phyloP scores from a whole-genome alignment of 2,329 filamentous ascomycete species.

The Cladosporium halotolerans region DNA sequence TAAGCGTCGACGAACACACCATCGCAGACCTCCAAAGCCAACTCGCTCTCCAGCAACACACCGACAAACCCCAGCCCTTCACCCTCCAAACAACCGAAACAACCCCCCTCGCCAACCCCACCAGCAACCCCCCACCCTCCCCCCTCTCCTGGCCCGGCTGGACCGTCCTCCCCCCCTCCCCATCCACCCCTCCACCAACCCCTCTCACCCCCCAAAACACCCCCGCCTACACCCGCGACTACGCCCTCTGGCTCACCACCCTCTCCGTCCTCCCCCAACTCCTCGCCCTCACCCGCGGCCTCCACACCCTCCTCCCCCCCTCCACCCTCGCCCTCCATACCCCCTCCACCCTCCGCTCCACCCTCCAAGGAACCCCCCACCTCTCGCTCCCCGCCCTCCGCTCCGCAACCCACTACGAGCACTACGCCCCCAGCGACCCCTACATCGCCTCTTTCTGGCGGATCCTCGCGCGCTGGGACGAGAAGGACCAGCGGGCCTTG shows the following conservation, averaged over 20 bases:
- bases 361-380: slow-evolving; percentile 76
- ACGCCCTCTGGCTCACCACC: slow-evolving; percentile 75
- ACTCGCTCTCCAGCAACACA: neutral
- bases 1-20: slow-evolving; percentile 36
- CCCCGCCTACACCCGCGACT: slow-evolving; percentile 71
- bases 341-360: slow-evolving; percentile 62
- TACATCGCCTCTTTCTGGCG: slow-evolving; percentile 79
- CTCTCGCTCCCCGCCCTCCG: slow-evolving; percentile 73
- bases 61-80: neutral
- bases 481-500: slow-evolving; percentile 65
- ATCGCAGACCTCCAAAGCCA: neutral
- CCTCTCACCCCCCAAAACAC: slow-evolving; percentile 79
- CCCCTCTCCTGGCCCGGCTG: slow-evolving; percentile 51
- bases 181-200: slow-evolving; percentile 20
- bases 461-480: slow-evolving; percentile 62
- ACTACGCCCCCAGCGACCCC: slow-evolving; percentile 64
- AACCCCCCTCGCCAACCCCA: neutral
- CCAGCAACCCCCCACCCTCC: neutral
- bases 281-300: slow-evolving; percentile 73
- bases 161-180: slow-evolving; percentile 17
- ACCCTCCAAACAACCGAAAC: neutral
- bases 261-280: slow-evolving; percentile 72
- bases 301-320: slow-evolving; percentile 40
- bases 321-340: slow-evolving; percentile 45
- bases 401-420: slow-evolving; percentile 69